Evolutionary conservation across 2,329 filamentous ascomycete genomes (phyloP), one percentile per base, ranked within the genome.

Genomic region (Endoconidiophora laricicola): DNA sequence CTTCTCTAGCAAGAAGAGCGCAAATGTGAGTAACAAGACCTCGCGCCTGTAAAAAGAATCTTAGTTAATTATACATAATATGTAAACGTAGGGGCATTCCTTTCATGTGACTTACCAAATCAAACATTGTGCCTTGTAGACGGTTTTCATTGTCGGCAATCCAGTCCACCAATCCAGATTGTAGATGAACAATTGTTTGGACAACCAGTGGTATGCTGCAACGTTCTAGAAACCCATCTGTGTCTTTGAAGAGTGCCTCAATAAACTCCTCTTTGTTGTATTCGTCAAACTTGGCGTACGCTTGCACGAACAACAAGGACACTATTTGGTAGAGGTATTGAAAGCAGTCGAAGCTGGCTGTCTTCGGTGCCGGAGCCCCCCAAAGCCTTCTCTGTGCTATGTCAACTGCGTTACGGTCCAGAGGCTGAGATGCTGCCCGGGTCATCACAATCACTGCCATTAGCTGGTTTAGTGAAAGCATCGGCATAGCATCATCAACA

Each of bases 321-420:
- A 77, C 64, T 12, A 81, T 69, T 41, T 70, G 71, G 58, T 87
- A 83, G 1, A 93, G 63, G 48, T 76, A 68, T 48, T 79, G 73
- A 55, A 81, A 84, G 0, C 81, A 76, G 57, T 87, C 74, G 53
- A 69, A 73, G 4, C 66, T 66, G 38, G 66, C 55, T 1, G 63
- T 62, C 48, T 67, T 66, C 0, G 63, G 62, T 36, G 62, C 62
- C 0, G 63, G 60, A 1, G 71, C 72, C 3, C 78, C 78, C 81
- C 81, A 86, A 0, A 88, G 65, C n/a, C 71, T 71, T 46, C 75
- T 74, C 46, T 76, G 70, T 48, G 76, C 79, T 48, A 75, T 71
- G 52, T 86, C 82, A 3, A 86, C 65, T 9, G 77, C 73, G 54
- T 78, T 73, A 5, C 69, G 69, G 56, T 79, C 79, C 9, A 71